A percentile compares a stretch with the other conserved stretches of the same genome.
Conservation (phyloP, 2,329 filamentous ascomycete genomes). For the Epichloe sp. region DNA sequence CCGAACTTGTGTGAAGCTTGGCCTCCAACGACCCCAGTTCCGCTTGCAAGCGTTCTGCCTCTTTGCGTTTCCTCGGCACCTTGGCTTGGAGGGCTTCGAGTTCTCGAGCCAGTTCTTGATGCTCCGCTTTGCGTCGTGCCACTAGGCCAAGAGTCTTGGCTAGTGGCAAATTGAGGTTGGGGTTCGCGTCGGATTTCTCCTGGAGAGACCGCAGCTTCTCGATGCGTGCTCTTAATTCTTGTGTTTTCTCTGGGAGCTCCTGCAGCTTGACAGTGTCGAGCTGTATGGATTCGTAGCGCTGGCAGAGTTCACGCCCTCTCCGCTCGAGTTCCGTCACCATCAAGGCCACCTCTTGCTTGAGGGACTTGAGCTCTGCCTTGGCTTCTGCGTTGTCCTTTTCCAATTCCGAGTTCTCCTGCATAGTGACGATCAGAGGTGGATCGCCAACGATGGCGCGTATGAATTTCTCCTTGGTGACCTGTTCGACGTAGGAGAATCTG, state of each 20-base stretch:
- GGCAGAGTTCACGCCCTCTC: conserved; percentile 44
- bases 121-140: conserved; percentile 35
- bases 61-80: conserved; percentile 51
- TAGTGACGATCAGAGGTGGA: conserved; percentile 71
- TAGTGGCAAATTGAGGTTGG: conserved; percentile 41
- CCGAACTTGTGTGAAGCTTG: conserved; percentile 49
- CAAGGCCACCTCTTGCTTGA: conserved; percentile 65
- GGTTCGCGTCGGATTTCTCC: conserved; percentile 20
- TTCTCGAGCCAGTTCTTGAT: conserved; percentile 46
- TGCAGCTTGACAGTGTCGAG: conserved; percentile 34
- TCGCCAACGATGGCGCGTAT: conserved; percentile 85
- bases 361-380: conserved; percentile 65
- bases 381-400: conserved; percentile 54
- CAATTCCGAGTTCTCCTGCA: conserved; percentile 67
- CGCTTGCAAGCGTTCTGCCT: conserved; percentile 51
- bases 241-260: conserved; percentile 38
- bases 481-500: conserved; percentile 93
- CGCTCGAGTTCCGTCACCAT: conserved; percentile 61
- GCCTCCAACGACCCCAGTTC: conserved; percentile 58
- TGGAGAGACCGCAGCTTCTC: conserved; percentile 29
- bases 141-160: conserved; percentile 42
- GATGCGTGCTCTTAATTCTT: conserved; percentile 35
- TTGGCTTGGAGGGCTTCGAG: conserved; percentile 49
- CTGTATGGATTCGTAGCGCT: conserved; percentile 36
- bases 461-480: conserved; percentile 97